Evolutionary conservation across 75 land plant genomes (phyloP), one percentile per base, ranked within the genome.

Genomic region (Larix kaempferi): DNA sequence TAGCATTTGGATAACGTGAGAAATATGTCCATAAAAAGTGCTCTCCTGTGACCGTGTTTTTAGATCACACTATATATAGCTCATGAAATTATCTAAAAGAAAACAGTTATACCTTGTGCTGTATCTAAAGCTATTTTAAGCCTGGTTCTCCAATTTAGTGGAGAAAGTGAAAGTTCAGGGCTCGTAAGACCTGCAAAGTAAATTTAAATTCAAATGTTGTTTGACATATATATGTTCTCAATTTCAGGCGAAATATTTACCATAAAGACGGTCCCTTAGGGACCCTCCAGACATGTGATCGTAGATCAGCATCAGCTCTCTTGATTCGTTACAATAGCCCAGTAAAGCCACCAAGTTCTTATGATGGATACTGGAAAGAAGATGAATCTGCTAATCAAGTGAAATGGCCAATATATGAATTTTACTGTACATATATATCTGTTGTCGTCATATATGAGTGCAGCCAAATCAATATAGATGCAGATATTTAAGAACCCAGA

Each of bases 241-340:
- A 44, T 44, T 6, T 5, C 7, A 44, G 8, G 52, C 8, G 52
- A 44, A 44, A 44, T 44, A 44, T 44, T 44, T 6, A 66, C 71
- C 44, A 16, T 67, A 67, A 5, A 67, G 71, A 22, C 10, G 49
- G 41, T 67, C 71, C 3, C 35, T 66, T 4, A 66, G 71, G 2
- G 71, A 66, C 19, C 71, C 71, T 66, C 71, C 71, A 5, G 16
- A 37, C 71, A 66, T 35, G 39, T 66, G 44, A 14, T 35, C 71
- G 39, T 66, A 66, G 5, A 66, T 21, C 33, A 66, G 44, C 71
- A 66, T 66, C 33, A 35, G 44, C 6, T 64, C 37, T 29, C 29
- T 33, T 5, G 71, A 33, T 8, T 82, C 79, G 49, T 81, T 55
- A 55, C 85, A 84, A 39, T 76, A 84, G 13, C 85, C 84, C 5